Evolutionary conservation across 73 alveolate genomes (phyloP).

Genomic region (Urostyla sp.): DNA sequence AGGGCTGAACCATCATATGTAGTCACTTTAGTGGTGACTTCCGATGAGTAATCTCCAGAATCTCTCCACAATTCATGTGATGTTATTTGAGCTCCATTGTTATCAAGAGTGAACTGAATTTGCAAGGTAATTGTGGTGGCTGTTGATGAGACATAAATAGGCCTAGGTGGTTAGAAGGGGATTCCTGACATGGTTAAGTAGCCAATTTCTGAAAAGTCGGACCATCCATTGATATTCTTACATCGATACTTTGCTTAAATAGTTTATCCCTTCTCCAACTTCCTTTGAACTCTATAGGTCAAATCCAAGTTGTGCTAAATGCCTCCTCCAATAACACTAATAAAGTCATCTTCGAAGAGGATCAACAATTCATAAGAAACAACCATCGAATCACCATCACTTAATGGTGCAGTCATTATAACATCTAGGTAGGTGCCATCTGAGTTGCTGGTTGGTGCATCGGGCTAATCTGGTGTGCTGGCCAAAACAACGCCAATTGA

Average conservation of each 20-base stretch:
- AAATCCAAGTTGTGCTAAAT: conserved; percentile 30
- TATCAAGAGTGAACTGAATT: conserved; percentile 28
- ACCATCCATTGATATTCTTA: conserved; percentile 54
- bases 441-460: conserved; percentile 7
- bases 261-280: conserved; percentile 21
- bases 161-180: conserved; percentile 42
- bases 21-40: conserved; percentile 14
- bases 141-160: conserved; percentile 18
- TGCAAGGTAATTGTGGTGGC: conserved; percentile 33
- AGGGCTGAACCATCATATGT: conserved; percentile 20
- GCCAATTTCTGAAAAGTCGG: conserved; percentile 2
- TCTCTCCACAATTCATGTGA: conserved; percentile 44
- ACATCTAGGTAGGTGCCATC: conserved; percentile 55
- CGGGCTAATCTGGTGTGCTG: conserved; percentile 50
- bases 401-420: conserved; percentile 40
- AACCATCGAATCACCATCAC: conserved; percentile 59
- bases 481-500: conserved; percentile 62
- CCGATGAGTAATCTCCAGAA: conserved; percentile 57
- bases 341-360: conserved; percentile 27
- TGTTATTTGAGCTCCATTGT: conserved; percentile 56
- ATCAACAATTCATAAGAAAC: conserved; percentile 48
- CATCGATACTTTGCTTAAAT: conserved; percentile 56
- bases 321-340: conserved; percentile 52
- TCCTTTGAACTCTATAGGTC: conserved; percentile 1
- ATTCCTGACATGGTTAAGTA: conserved; percentile 47